Base-by-base conservation (phyloP, 2,329 filamentous ascomycete species). In the Fusarium armeniacum region DNA sequence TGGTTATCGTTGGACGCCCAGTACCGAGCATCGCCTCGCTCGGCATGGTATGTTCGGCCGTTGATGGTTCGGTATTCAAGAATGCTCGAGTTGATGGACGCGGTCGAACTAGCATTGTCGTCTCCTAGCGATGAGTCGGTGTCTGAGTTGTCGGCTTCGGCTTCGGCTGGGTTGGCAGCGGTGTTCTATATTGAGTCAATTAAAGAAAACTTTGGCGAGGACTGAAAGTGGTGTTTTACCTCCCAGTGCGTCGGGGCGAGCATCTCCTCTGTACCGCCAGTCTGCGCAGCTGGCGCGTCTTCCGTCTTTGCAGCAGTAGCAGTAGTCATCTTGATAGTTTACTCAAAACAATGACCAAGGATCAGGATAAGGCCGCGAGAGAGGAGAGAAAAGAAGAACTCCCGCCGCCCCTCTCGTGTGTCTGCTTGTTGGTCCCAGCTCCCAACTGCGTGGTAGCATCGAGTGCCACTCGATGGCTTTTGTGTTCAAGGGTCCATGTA, bases 41-140 rank as follows among this genome's bases (percentile, higher is more conserved):
- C 69, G 1, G 69, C 69, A 26, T 71, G 69, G 18, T 71, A 71
- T 3, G 69, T 72, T 1, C 69, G 69, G 26, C 69, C 69, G 6
- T 71, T 70, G n/a, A 72, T 67, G 22, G 70, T 62, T 4, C 69
- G 55, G 13, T 71, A 72, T 12, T 72, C 43, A 12, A 72, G 52
- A 16, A 71, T 71, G 55, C 69, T 71, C 3, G 69, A 70, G 52
- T 65, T 72, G 38, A 71, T 65, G 0, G 65, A 70, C 1, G 69
- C 62, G 0, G 69, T 71, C 1, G 69, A 71, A 35, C 55, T 72
- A 18, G 49, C 36, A 3, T 24, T 24, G 6, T 67, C 66, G 8
- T 72, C 55, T 0, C 69, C 69, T 18, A 70, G 6, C 3, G 69
- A 33, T 3, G 69, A 71, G 33, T 71, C 69, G 20, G 38, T 18